Conservation (phyloP, 495 filamentous ascomycete species). For the Chaetomium fimeti region DNA sequence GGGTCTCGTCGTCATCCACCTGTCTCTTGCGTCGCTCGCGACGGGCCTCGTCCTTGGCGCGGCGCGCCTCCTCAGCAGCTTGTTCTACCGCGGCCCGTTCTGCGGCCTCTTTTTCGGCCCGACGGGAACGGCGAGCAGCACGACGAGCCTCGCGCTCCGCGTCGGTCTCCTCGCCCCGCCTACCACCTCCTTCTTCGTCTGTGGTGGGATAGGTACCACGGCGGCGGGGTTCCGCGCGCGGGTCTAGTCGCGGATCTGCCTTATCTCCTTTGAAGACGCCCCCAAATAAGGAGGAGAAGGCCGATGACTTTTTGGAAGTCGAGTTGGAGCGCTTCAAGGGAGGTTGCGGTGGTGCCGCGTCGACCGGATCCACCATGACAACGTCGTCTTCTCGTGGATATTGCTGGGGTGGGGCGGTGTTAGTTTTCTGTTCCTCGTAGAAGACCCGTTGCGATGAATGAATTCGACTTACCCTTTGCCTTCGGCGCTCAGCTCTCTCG, state of each 20-base stretch:
- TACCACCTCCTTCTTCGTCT: slow-evolving; percentile 41
- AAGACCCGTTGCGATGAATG: slow-evolving; percentile 25
- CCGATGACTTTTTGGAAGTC: slow-evolving; percentile 36
- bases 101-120: slow-evolving; percentile 49
- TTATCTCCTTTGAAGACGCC: slow-evolving; percentile 40
- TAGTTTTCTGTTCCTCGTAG: slow-evolving; percentile 24
- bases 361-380: slow-evolving; percentile 41
- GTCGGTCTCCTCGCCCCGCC: slow-evolving; percentile 37
- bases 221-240: slow-evolving; percentile 44
- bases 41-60: slow-evolving; percentile 46
- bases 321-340: slow-evolving; percentile 46
- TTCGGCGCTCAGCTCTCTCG: slow-evolving; percentile 44
- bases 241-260: slow-evolving; percentile 36
- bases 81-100: slow-evolving; percentile 48
- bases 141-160: slow-evolving; percentile 55
- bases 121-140: slow-evolving; percentile 50
- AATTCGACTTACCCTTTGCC: slow-evolving; percentile 44
- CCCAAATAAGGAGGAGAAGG: slow-evolving; percentile 45
- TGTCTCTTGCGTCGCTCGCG: slow-evolving; percentile 45
- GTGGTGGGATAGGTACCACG: slow-evolving; percentile 45
- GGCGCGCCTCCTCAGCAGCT: slow-evolving; percentile 49
- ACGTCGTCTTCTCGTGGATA: slow-evolving; percentile 45
- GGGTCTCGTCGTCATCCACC: slow-evolving; percentile 49
- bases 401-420: slow-evolving; percentile 29
- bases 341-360: slow-evolving; percentile 34